phyloP scores from a whole-genome alignment of 441 rosid genomes.

The Mallotus japonicus region DNA sequence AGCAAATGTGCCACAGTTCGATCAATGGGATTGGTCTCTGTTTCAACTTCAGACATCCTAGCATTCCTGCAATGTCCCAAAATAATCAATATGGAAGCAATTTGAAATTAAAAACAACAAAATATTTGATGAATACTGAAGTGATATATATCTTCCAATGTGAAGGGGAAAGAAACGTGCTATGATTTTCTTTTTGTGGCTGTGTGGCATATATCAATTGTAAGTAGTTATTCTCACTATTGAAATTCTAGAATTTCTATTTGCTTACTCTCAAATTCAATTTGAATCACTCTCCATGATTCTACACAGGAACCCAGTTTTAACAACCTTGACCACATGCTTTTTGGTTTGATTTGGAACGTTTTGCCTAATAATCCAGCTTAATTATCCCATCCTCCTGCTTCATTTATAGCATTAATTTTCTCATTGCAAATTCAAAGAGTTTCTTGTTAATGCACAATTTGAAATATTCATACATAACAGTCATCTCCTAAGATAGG shows the following conservation, averaged over 20 bases:
- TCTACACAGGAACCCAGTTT: background rate
- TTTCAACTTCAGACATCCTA: conserved; percentile 57
- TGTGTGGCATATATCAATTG: background rate
- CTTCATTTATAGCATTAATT: background rate
- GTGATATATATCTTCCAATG: background rate
- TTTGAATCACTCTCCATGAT: background rate
- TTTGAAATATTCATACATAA: background rate
- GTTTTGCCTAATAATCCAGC: background rate
- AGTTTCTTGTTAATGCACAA: background rate
- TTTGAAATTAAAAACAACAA: background rate
- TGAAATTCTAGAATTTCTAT: background rate
- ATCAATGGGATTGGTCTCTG: conserved; percentile 89
- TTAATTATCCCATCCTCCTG: background rate
- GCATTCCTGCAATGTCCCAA: conserved; percentile 35
- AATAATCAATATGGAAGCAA: conserved; percentile 1
- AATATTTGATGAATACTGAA: background rate
- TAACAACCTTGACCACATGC: background rate
- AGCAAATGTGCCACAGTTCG: conserved; percentile 87
- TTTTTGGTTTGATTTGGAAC: background rate
- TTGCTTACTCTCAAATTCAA: background rate
- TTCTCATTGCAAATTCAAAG: background rate
- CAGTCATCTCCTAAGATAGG: background rate
- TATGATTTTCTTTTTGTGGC: background rate
- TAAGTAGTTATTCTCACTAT: background rate
- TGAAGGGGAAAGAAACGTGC: background rate